Percentiles rank a stretch among this genome's conserved stretches.
Conservation (phyloP, 108 stramenopile genomes). For the Stephanodiscus minutulus region DNA sequence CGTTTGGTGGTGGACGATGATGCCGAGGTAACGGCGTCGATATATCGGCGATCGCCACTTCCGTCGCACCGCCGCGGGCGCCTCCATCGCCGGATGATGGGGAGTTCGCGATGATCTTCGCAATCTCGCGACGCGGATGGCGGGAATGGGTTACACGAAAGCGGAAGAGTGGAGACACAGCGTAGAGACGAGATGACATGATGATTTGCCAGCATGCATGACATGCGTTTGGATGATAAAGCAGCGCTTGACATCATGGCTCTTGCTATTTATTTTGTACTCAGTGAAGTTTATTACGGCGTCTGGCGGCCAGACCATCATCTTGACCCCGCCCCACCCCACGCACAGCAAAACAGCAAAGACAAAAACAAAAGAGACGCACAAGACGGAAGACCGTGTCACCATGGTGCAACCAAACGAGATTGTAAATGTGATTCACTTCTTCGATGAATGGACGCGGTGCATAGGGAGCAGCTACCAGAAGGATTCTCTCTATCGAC, state of each 20-base stretch:
- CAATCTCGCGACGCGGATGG: constrained; percentile 3
- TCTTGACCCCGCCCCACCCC: not conserved
- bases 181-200: not conserved
- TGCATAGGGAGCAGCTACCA: constrained; percentile 76
- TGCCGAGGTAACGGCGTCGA: not conserved
- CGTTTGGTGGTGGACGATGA: constrained; percentile 3
- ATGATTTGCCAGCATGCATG: not conserved
- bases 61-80: not conserved
- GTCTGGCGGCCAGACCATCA: not conserved
- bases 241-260: not conserved
- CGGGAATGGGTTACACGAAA: not conserved
- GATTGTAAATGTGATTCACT: constrained; percentile 31
- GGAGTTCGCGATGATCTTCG: not conserved
- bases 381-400: not conserved
- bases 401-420: constrained; percentile 41
- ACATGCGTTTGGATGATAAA: not conserved
- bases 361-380: too few species aligned
- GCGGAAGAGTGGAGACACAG: not conserved
- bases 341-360: not conserved
- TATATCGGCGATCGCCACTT: not conserved
- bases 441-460: constrained; percentile 73
- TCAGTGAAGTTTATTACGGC: too few species aligned
- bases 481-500: constrained; percentile 72
- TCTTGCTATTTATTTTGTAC: too few species aligned
- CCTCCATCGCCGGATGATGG: not conserved